A percentile compares a stretch with the other conserved stretches of the same genome.
Evolutionary conservation across 441 rosid genomes (phyloP).

Genomic region (Biscutella laevigata): DNA sequence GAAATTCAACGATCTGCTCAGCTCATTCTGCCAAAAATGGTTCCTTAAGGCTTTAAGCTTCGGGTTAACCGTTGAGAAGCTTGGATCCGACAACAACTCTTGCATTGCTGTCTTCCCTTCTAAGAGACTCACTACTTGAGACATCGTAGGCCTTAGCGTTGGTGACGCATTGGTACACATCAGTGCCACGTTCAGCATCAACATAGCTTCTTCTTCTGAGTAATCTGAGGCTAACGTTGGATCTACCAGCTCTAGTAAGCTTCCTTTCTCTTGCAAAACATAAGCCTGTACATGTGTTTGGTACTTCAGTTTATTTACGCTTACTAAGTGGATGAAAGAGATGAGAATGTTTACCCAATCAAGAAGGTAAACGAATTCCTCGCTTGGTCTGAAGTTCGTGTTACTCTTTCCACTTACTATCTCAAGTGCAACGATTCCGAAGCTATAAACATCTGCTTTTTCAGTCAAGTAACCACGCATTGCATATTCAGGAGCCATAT

Average conservation of each 20-base stretch:
- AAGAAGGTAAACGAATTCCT: slow-evolving; percentile 71
- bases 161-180: slow-evolving; percentile 79
- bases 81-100: slow-evolving; percentile 68
- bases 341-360: slow-evolving; percentile 46
- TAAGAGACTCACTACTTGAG: slow-evolving; percentile 80
- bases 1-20: slow-evolving; percentile 45
- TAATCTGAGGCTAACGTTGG: slow-evolving; percentile 44
- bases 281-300: slow-evolving; percentile 43
- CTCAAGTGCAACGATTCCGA: slow-evolving; percentile 66
- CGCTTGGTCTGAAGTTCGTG: slow-evolving; percentile 68
- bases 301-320: not conserved
- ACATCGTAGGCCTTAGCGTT: slow-evolving; percentile 73
- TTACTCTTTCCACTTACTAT: slow-evolving; percentile 74
- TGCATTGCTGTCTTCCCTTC: slow-evolving; percentile 68
- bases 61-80: slow-evolving; percentile 47
- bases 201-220: slow-evolving; percentile 58
- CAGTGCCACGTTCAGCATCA: slow-evolving; percentile 69
- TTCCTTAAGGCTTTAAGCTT: slow-evolving; percentile 62
- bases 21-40: slow-evolving; percentile 72
- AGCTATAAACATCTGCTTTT: slow-evolving; percentile 81
- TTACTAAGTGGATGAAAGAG: not conserved
- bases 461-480: slow-evolving; percentile 65
- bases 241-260: slow-evolving; percentile 62
- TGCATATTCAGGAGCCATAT: slow-evolving; percentile 63
- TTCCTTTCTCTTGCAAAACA: slow-evolving; percentile 75